phyloP scores from a whole-genome alignment of 345 rosid species.

The Rhodamnia argentea region DNA sequence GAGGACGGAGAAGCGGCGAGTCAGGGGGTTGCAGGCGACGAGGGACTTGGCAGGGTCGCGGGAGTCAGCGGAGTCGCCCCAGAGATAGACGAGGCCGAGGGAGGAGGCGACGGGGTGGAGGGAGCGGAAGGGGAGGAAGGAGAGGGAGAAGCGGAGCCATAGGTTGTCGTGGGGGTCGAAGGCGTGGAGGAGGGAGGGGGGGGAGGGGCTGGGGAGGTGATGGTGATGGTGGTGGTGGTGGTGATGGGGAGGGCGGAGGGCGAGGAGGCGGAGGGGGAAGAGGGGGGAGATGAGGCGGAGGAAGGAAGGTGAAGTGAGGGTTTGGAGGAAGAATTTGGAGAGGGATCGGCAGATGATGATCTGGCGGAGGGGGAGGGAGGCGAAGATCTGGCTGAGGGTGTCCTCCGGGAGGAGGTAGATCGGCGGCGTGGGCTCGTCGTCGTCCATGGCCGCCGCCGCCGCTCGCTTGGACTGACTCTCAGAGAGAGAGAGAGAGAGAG shows the following conservation, averaged over 20 bases:
- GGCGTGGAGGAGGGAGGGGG: constrained; percentile 33
- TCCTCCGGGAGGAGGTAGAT: constrained; percentile 64
- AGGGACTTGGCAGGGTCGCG: constrained; percentile 52
- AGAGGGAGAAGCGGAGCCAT: constrained; percentile 64
- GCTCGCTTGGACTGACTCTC: not conserved
- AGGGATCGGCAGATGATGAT: constrained; percentile 66
- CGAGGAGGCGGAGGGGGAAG: constrained; percentile 54
- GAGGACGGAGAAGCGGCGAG: constrained; percentile 52
- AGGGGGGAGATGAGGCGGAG: constrained; percentile 11
- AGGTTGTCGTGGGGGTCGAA: constrained; percentile 48
- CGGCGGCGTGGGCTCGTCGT: constrained; percentile 10
- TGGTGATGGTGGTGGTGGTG: constrained; percentile 1
- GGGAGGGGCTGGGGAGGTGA: constrained; percentile 22
- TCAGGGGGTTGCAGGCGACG: constrained; percentile 65
- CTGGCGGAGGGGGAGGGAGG: constrained; percentile 65
- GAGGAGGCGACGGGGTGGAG: constrained; percentile 74
- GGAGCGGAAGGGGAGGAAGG: constrained; percentile 62
- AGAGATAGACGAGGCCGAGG: constrained; percentile 54
- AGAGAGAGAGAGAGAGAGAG: not conserved
- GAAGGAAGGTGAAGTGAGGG: constrained; percentile 46
- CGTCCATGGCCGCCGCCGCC: not conserved
- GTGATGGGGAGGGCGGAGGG: constrained; percentile 35
- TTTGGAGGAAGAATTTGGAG: constrained; percentile 48
- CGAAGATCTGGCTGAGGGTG: constrained; percentile 72
- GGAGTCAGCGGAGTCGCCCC: constrained; percentile 45